phyloP scores from a whole-genome alignment of 371 early-diverging fungal species.

The Capillidium rhysosporum region DNA sequence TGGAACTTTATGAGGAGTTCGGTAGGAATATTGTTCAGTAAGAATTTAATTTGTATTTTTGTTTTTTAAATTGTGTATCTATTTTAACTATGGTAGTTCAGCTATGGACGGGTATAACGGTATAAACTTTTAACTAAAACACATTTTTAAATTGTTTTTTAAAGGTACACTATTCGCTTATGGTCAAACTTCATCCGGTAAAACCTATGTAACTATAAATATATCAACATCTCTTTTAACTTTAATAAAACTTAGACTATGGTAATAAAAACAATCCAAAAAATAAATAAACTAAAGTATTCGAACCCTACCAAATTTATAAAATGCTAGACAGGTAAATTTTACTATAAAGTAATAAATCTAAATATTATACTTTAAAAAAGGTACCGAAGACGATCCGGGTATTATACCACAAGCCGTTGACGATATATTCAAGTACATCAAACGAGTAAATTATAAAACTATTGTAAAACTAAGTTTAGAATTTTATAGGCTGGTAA shows the following conservation, averaged over 20 bases:
- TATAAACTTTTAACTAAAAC: constrained; percentile 7
- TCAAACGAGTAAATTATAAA: constrained; percentile 21
- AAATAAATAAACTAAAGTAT: neutral
- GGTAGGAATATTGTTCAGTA: constrained; percentile 1
- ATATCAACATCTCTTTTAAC: neutral
- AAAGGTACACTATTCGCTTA: constrained; percentile 51
- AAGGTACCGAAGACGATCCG: constrained; percentile 20
- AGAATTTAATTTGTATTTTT: neutral
- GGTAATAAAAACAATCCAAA: constrained; percentile 2
- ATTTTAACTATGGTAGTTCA: constrained; percentile 12
- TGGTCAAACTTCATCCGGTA: constrained; percentile 95
- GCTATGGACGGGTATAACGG: constrained; percentile 41
- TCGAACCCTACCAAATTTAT: neutral
- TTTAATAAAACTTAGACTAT: constrained; percentile 14
- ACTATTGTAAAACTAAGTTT: constrained; percentile 12
- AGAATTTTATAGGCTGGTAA: constrained; percentile 8
- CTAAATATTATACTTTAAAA: neutral
- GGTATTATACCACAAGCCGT: constrained; percentile 74
- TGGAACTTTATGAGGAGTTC: neutral
- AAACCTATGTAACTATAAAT: constrained; percentile 45
- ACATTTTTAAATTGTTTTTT: neutral
- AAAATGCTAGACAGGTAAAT: neutral
- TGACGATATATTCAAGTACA: constrained; percentile 54
- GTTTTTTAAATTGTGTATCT: neutral
- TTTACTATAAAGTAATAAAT: neutral